Evolutionary conservation across 1,284 basidiomycete species (phyloP).

Genomic region (Naganishia albida): DNA sequence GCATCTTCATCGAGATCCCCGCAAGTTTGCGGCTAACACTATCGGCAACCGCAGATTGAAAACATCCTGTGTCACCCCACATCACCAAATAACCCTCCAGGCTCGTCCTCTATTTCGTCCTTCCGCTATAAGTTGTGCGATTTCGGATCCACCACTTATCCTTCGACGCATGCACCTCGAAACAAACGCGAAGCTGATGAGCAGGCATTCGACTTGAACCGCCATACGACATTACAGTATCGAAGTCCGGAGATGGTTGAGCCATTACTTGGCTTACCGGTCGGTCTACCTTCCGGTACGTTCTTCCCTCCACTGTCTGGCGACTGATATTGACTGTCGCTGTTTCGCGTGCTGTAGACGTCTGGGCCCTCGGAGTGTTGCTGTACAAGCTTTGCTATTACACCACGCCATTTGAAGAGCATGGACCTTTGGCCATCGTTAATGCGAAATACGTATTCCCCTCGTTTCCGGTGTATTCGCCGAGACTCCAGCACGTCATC

Average conservation of each 20-base stretch:
- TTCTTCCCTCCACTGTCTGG: neutral
- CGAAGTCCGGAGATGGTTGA: conserved; percentile 99
- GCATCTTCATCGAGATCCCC: neutral
- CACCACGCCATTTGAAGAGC: conserved; percentile 97
- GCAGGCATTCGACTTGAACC: conserved; percentile 88
- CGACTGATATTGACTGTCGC: neutral
- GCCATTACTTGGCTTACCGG: conserved; percentile 51
- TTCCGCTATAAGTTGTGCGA: conserved; percentile 82
- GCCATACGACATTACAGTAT: conserved; percentile 93
- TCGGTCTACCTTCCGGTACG: conserved; percentile 58
- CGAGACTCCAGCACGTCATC: conserved; percentile 81
- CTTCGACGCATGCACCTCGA: conserved; percentile 67
- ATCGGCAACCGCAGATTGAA: conserved; percentile 64
- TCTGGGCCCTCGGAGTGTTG: conserved; percentile 75
- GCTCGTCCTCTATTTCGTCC: conserved; percentile 68
- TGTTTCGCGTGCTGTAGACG: conserved; percentile 55
- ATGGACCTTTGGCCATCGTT: conserved; percentile 91
- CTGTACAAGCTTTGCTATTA: conserved; percentile 92
- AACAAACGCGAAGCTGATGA: conserved; percentile 78
- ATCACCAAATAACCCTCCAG: conserved; percentile 45
- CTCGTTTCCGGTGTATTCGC: conserved; percentile 88
- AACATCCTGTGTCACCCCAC: conserved; percentile 72
- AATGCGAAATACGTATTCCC: conserved; percentile 96
- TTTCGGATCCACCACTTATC: conserved; percentile 88
- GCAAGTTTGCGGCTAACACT: neutral